Evolutionary conservation across 2,329 filamentous ascomycete genomes (phyloP).

Genomic region (Trichoderma citrinoviride): DNA sequence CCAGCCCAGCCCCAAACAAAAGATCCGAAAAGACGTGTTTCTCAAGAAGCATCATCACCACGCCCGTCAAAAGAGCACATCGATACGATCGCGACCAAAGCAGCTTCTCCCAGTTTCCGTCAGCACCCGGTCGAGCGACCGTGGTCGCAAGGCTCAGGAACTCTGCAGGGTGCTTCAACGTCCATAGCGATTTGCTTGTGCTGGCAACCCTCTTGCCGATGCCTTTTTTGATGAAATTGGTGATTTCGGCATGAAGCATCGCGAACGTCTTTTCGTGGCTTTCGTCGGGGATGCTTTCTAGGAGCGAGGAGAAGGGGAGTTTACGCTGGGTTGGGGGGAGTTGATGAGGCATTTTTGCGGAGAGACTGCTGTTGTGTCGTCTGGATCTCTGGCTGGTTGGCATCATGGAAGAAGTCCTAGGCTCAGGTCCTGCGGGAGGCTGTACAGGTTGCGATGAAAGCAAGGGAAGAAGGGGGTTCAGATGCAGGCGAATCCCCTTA

Average conservation of each 20-base stretch:
- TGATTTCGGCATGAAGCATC: constrained; percentile 28
- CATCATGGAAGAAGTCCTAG: neutral
- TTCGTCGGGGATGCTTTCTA: constrained; percentile 20
- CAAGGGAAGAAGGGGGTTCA: neutral
- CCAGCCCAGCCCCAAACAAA: constrained; percentile 33
- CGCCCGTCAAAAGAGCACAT: constrained; percentile 29
- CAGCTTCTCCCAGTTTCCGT: constrained; percentile 31
- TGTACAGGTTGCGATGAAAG: neutral
- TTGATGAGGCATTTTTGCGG: neutral
- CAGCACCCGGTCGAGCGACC: constrained; percentile 32
- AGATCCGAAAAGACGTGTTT: constrained; percentile 30
- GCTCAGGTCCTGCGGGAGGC: neutral
- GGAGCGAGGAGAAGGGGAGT: constrained; percentile 13
- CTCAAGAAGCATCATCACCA: constrained; percentile 33
- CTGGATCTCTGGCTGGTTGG: neutral
- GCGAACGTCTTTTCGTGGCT: constrained; percentile 28
- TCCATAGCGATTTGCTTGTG: constrained; percentile 28
- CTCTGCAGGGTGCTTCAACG: constrained; percentile 24
- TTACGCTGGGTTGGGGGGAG: constrained; percentile 11
- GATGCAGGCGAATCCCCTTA: neutral
- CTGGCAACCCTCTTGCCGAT: constrained; percentile 22
- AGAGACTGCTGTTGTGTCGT: neutral
- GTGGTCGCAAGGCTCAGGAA: constrained; percentile 30
- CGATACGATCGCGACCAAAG: constrained; percentile 28
- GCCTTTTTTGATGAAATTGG: constrained; percentile 23